A percentile compares a stretch with the other conserved stretches of the same genome.
phyloP scores from a whole-genome alignment of 1,284 basidiomycete genomes.

The Apiotrichum porosum region DNA sequence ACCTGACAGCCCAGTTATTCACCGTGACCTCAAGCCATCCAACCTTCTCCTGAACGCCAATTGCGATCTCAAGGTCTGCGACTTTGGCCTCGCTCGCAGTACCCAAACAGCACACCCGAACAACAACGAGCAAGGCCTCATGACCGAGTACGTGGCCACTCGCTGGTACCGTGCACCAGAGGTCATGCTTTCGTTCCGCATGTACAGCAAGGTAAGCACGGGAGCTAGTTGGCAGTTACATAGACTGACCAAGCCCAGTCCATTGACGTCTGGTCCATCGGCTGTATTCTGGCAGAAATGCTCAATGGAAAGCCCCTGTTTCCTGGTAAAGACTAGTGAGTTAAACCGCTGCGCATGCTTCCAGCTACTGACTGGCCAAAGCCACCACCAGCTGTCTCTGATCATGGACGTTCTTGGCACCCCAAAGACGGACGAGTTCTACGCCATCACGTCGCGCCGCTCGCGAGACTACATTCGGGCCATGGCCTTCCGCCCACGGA shows the following conservation, averaged over 20 bases:
- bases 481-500: conserved; percentile 78
- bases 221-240: too few species aligned
- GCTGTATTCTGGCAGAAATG: conserved; percentile 92
- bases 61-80: conserved; percentile 92
- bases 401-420: conserved; percentile 92
- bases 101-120: conserved; percentile 74
- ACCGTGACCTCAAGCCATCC: conserved; percentile 90
- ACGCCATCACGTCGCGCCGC: conserved; percentile 76
- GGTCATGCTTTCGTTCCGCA: conserved; percentile 92
- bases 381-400: conserved; percentile 83
- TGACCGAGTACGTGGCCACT: conserved; percentile 93
- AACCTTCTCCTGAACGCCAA: conserved; percentile 90
- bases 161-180: conserved; percentile 93
- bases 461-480: conserved; percentile 86
- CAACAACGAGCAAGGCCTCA: conserved; percentile 78
- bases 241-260: too few species aligned
- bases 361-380: conserved; percentile 30
- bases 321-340: conserved; percentile 81
- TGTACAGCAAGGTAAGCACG: conserved; percentile 78
- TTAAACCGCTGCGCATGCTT: conserved; percentile 13
- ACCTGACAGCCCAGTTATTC: too few species aligned
- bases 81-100: conserved; percentile 85
- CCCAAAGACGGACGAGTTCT: conserved; percentile 84
- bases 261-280: conserved; percentile 90
- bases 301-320: conserved; percentile 83